Percentiles rank a stretch among this genome's conserved stretches.
Evolutionary conservation across 2,329 filamentous ascomycete species (phyloP).

Genomic region (Harringtonia aguacate): DNA sequence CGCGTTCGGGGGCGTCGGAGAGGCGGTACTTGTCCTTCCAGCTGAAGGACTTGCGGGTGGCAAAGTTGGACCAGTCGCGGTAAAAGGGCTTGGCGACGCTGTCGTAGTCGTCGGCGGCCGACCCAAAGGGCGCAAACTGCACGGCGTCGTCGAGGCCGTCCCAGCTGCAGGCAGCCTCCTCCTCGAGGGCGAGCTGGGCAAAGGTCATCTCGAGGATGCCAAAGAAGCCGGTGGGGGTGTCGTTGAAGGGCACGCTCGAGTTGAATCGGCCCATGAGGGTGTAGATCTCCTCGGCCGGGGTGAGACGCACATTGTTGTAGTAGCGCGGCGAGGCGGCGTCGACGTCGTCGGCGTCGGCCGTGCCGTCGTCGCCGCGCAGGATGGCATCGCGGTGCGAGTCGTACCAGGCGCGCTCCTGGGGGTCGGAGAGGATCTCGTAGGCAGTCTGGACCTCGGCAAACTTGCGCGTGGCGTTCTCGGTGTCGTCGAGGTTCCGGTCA

Average conservation of each 20-base stretch:
- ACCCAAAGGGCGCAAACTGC: slow-evolving; percentile 76
- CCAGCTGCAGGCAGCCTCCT: slow-evolving; percentile 63
- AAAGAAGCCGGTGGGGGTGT: slow-evolving; percentile 76
- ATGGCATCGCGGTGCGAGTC: slow-evolving; percentile 88
- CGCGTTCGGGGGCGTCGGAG: slow-evolving; percentile 78
- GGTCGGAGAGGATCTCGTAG: slow-evolving; percentile 91
- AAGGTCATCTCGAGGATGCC: slow-evolving; percentile 69
- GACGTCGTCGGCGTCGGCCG: slow-evolving; percentile 26
- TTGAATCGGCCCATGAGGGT: slow-evolving; percentile 72
- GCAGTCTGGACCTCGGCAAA: slow-evolving; percentile 91
- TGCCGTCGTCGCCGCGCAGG: slow-evolving; percentile 50
- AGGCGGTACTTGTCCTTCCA: slow-evolving; percentile 83
- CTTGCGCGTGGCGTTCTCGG: slow-evolving; percentile 61
- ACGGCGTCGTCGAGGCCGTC: slow-evolving; percentile 39
- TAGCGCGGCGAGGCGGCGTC: slow-evolving; percentile 24
- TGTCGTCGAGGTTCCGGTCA: slow-evolving; percentile 82
- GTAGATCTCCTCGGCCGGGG: slow-evolving; percentile 70
- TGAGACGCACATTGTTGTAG: slow-evolving; percentile 60
- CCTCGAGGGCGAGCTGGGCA: slow-evolving; percentile 68
- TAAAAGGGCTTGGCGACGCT: slow-evolving; percentile 73
- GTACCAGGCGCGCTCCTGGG: slow-evolving; percentile 95
- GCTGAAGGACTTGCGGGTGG: slow-evolving; percentile 73
- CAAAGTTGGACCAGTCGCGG: slow-evolving; percentile 65
- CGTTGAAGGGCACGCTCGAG: slow-evolving; percentile 65
- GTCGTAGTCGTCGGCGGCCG: slow-evolving; percentile 66